Conservation (phyloP, 495 filamentous ascomycete species). For the Tuber melanosporum region DNA sequence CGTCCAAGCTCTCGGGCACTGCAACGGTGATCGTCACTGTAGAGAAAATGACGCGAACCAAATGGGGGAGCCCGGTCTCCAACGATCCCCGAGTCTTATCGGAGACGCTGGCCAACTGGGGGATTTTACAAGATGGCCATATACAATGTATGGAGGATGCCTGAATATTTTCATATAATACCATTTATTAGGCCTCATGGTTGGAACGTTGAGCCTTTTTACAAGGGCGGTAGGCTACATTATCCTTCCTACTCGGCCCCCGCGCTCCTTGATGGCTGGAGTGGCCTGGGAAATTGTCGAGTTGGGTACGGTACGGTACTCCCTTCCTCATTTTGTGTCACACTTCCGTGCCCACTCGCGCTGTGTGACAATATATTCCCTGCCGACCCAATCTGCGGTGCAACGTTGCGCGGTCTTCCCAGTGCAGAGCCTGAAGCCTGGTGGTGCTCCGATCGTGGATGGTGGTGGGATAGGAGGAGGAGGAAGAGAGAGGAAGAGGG, state of each 20-base stretch:
- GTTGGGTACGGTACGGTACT: background rate
- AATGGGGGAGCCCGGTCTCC: background rate
- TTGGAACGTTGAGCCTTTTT: background rate
- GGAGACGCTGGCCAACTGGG: background rate
- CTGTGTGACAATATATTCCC: conserved; percentile 20
- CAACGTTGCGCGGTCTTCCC: conserved; percentile 15
- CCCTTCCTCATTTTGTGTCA: conserved; percentile 33
- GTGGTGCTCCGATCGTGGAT: conserved; percentile 1
- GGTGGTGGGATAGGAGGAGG: background rate
- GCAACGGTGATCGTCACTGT: conserved; percentile 28
- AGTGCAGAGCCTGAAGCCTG: conserved; percentile 23
- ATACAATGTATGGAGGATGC: background rate
- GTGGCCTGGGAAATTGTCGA: conserved; percentile 4
- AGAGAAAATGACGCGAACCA: background rate
- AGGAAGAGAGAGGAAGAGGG: background rate
- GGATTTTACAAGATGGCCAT: background rate
- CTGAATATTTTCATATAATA: background rate
- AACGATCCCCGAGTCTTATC: background rate
- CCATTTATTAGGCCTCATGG: background rate
- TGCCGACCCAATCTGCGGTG: conserved; percentile 20
- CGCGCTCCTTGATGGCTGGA: background rate
- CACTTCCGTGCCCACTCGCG: conserved; percentile 23
- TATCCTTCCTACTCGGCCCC: conserved; percentile 4
- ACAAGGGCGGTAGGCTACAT: background rate
- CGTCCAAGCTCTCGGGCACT: conserved; percentile 19